Base-by-base conservation (phyloP, 345 rosid species). In the Murraya paniculata region DNA sequence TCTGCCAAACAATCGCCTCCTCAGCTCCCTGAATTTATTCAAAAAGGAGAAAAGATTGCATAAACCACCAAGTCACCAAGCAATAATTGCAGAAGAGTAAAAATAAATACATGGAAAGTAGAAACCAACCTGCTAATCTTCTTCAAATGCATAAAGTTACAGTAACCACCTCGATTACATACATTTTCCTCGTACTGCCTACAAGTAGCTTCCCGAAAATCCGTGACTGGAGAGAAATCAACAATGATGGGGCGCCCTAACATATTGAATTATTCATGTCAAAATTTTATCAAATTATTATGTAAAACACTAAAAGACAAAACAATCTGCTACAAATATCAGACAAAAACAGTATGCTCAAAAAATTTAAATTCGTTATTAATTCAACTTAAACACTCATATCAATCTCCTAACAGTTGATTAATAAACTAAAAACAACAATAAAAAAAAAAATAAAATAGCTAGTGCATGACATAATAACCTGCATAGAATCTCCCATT, bases 91-190 rank as follows among this genome's bases (percentile, higher is more conserved):
- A 6, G 14, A 74, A 18, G n/a, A 18, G 16, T 13, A 5, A 38
- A 60, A 45, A 4, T 36, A 13, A 21, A 8, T 10, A 45, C 25
- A 70, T 19, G 41, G 1, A 28, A 16, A 18, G 36, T 36, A 33
- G 14, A 39, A 71, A 48, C 33, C 38, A 33, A 87, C 90, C 86
- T 84, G 89, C 87, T 83, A 68, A 86, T 87, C 82, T 82, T 87
- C 79, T 89, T 89, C 72, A 89, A 85, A 82, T 89, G 92, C 90
- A 87, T 87, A 78, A 89, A 89, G 79, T 89, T 89, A 85, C 92
- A 89, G 70, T 87, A 87, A 36, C 91, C 91, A 68, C 91, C 91
- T 65, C 87, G 81, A 65, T 86, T 88, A 78, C 92, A 89, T 1
- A 79, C 87, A 70, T 85, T 89, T 81, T 89, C 91, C 83, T 89